Evolutionary conservation across 805 yeast genomes (phyloP).

Genomic region (Schwanniomyces polymorphus): DNA sequence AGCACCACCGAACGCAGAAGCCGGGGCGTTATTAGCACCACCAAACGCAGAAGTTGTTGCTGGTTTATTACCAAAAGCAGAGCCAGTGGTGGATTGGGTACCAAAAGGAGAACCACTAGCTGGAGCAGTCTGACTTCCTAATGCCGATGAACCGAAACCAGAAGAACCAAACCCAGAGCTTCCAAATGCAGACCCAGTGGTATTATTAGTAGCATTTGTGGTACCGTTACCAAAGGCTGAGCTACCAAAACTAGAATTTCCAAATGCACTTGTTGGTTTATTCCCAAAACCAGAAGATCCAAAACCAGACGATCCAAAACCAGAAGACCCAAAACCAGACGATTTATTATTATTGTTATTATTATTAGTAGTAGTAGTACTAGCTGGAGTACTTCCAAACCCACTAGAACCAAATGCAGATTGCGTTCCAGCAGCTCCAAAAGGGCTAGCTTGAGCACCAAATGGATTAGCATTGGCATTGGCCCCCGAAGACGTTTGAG

Average conservation of each 20-base stretch:
- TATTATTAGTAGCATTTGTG: background rate
- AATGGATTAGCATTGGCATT: slow-evolving; percentile 13
- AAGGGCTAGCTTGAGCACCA: slow-evolving; percentile 11
- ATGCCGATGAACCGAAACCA: slow-evolving; percentile 1
- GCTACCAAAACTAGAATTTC: slow-evolving; percentile 7
- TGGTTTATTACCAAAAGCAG: slow-evolving; percentile 6
- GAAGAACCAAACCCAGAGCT: slow-evolving; percentile 4
- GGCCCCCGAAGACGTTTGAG: slow-evolving; percentile 10
- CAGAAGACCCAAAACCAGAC: too few species aligned
- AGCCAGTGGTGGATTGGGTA: background rate
- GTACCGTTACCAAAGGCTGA: background rate
- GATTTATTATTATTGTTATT: too few species aligned
- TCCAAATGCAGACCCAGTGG: background rate
- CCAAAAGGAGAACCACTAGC: background rate
- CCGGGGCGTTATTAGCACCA: background rate
- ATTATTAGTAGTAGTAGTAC: background rate
- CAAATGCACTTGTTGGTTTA: too few species aligned
- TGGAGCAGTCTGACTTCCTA: background rate
- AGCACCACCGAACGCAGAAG: background rate
- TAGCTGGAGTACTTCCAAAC: too few species aligned
- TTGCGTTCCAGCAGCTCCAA: slow-evolving; percentile 9
- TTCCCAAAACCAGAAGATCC: too few species aligned
- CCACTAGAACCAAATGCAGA: slow-evolving; percentile 10
- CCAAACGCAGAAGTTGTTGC: background rate
- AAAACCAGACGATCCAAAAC: too few species aligned